phyloP scores from a whole-genome alignment of 202 grass and related monocot genomes.

The Tripidium arundinaceum region DNA sequence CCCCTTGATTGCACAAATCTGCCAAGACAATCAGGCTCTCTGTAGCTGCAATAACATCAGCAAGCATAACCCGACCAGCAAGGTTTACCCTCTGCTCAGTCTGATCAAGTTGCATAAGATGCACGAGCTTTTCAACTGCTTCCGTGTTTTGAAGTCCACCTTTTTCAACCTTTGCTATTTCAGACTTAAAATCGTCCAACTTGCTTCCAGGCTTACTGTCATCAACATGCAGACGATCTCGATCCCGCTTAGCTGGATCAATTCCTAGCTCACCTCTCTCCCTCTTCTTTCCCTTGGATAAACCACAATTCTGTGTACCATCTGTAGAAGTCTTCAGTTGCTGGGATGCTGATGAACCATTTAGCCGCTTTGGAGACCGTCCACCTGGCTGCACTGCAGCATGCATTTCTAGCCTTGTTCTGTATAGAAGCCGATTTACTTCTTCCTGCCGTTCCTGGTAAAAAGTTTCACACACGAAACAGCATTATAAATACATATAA shows the following conservation, averaged over 20 bases:
- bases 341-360: slow-evolving; percentile 55
- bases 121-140: slow-evolving; percentile 78
- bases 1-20: slow-evolving; percentile 93
- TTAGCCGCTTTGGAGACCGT: slow-evolving; percentile 68
- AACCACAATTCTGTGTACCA: slow-evolving; percentile 56
- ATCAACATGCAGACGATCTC: slow-evolving; percentile 43
- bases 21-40: slow-evolving; percentile 69
- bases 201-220: slow-evolving; percentile 59
- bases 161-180: slow-evolving; percentile 71
- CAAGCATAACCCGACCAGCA: slow-evolving; percentile 57
- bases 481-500: not conserved
- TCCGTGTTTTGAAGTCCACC: slow-evolving; percentile 63
- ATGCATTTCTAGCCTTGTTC: slow-evolving; percentile 88
- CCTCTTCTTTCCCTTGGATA: slow-evolving; percentile 87
- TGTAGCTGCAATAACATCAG: slow-evolving; percentile 75
- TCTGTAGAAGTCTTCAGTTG: slow-evolving; percentile 66
- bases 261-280: slow-evolving; percentile 63
- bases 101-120: too few species aligned
- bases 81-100: slow-evolving; percentile 72
- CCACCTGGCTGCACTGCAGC: slow-evolving; percentile 83
- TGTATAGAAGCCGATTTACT: slow-evolving; percentile 71
- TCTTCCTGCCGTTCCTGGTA: slow-evolving; percentile 87
- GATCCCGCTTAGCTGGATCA: slow-evolving; percentile 55
- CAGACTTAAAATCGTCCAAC: slow-evolving; percentile 58
- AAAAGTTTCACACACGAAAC: not conserved